A percentile compares a stretch with the other conserved stretches of the same genome.
These are phyloP conservation scores for Ustilago sp. DNA, from an alignment of 1,284 basidiomycete species.

Conservation along the genomic window DNA sequence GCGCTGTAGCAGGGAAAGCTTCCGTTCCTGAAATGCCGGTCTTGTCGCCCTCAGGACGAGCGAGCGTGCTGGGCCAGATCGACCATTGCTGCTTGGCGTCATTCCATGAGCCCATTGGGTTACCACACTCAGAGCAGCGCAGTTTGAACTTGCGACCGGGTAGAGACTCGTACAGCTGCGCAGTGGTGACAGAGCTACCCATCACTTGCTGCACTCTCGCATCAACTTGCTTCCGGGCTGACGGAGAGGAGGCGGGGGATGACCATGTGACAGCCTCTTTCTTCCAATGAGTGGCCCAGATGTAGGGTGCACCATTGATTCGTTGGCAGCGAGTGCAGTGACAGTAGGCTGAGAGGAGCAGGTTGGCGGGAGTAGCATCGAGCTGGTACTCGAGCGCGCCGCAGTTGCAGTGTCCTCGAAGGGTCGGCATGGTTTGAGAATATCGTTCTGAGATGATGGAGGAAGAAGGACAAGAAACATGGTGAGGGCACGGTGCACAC, in stretches of 20 bases:
- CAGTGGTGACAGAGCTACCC: constrained; percentile 25
- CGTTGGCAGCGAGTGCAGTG: constrained; percentile 64
- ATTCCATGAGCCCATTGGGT: constrained; percentile 61
- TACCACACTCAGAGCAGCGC: constrained; percentile 59
- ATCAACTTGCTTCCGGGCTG: constrained; percentile 2
- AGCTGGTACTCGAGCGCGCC: constrained; percentile 44
- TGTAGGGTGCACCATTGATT: constrained; percentile 60
- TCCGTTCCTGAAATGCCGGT: constrained; percentile 20
- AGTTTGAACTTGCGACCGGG: constrained; percentile 60
- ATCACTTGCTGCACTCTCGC: constrained; percentile 21
- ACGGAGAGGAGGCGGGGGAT: constrained; percentile 11
- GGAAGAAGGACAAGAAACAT: constrained; percentile 2
- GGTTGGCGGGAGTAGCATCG: constrained; percentile 35
- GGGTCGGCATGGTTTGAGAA: constrained; percentile 24
- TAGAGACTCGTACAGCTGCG: constrained; percentile 46
- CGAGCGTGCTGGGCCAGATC: constrained; percentile 56
- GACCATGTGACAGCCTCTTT: constrained; percentile 55
- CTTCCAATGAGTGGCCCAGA: constrained; percentile 61
- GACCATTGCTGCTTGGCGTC: constrained; percentile 57
- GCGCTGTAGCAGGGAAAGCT: constrained; percentile 27
- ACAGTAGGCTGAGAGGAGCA: constrained; percentile 53
- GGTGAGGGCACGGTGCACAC: constrained; percentile 10
- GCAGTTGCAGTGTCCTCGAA: constrained; percentile 51
- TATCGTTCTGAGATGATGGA: not conserved
- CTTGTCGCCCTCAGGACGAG: constrained; percentile 38